Conservation (phyloP, 1,284 basidiomycete species). For the Sanghuangporus sanghuang region DNA sequence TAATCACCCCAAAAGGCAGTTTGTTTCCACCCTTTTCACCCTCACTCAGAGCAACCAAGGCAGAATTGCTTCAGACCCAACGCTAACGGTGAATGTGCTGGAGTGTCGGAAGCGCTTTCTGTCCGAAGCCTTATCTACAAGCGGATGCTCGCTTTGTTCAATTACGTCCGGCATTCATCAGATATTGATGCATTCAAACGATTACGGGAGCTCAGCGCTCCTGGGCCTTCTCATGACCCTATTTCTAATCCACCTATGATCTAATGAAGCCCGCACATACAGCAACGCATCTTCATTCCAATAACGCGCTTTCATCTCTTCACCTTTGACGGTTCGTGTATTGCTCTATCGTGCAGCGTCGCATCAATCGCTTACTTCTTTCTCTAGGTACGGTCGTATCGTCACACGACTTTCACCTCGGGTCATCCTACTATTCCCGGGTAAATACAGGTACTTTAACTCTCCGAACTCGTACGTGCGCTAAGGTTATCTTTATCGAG, state of each 20-base stretch:
- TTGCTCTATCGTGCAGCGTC: background rate
- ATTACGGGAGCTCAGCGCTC: background rate
- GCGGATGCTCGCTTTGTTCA: background rate
- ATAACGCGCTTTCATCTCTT: background rate
- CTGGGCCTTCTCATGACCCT: background rate
- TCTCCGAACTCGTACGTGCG: background rate
- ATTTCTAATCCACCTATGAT: background rate
- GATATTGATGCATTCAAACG: background rate
- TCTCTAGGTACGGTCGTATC: background rate
- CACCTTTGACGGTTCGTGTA: background rate
- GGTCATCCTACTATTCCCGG: background rate
- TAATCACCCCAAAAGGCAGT: background rate
- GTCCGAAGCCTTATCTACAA: background rate
- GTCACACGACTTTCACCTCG: background rate
- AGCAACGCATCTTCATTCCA: background rate
- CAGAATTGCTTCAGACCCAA: background rate
- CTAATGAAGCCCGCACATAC: background rate
- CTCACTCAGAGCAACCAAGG: background rate
- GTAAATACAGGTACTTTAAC: background rate
- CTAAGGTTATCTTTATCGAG: background rate
- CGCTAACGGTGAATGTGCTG: background rate
- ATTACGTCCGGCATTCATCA: background rate
- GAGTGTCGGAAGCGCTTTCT: background rate
- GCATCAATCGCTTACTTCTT: background rate
- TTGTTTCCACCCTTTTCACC: background rate